Evolutionary conservation across 768 basidiomycete genomes (phyloP).

Genomic region (Russula ochroleuca): DNA sequence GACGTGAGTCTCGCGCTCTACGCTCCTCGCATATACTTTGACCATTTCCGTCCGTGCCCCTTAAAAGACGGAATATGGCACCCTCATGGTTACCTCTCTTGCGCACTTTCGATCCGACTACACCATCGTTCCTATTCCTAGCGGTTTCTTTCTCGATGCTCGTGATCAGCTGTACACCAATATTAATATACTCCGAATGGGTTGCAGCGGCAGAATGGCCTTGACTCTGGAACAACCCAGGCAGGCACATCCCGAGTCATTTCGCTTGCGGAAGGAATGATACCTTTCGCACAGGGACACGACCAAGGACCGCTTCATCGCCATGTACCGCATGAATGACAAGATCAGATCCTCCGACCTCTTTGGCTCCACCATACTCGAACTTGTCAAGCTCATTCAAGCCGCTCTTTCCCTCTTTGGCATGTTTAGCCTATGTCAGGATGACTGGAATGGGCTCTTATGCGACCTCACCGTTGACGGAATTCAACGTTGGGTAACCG

Average conservation of each 20-base stretch:
- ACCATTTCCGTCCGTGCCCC: background rate
- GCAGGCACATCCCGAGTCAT: conserved; percentile 35
- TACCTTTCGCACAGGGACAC: conserved; percentile 49
- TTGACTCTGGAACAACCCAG: conserved; percentile 75
- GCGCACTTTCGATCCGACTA: conserved; percentile 86
- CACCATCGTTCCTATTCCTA: conserved; percentile 75
- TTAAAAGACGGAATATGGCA: conserved; percentile 56
- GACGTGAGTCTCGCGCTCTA: conserved; percentile 40
- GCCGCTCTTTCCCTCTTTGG: conserved; percentile 68
- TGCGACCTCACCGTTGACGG: conserved; percentile 75
- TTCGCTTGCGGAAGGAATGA: conserved; percentile 1
- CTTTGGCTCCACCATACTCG: conserved; percentile 66
- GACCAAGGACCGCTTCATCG: conserved; percentile 75
- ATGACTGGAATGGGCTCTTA: conserved; percentile 58
- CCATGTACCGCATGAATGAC: conserved; percentile 60
- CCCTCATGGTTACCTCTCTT: conserved; percentile 76
- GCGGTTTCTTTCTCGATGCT: conserved; percentile 58
- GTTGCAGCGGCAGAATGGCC: conserved; percentile 72
- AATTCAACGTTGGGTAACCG: conserved; percentile 60
- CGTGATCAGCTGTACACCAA: conserved; percentile 73
- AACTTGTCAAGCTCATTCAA: conserved; percentile 72
- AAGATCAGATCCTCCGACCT: conserved; percentile 33
- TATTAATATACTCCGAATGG: conserved; percentile 80
- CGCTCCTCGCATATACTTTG: conserved; percentile 5
- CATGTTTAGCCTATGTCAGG: conserved; percentile 44